Evolutionary conservation across 2,329 filamentous ascomycete species (phyloP), one percentile per base, ranked within the genome.

Genomic region (Cladosporium sp.): DNA sequence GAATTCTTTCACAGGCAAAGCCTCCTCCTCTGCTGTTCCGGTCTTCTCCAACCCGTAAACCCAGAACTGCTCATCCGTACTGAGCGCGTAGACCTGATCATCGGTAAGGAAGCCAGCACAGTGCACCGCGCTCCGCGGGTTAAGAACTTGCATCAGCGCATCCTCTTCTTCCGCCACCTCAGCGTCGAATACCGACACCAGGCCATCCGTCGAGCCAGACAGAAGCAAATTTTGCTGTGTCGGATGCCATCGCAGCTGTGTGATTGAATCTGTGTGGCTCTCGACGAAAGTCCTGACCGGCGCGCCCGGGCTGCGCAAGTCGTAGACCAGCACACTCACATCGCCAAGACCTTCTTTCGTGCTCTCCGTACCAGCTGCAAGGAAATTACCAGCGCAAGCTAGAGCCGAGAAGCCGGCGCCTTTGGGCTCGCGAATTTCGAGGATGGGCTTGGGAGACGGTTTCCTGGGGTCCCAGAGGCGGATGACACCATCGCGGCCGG

Each of bases 191-290:
- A 94, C 81, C 73, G 91, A 93, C 71, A 94, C 84, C 1, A 94
- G 84, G 7, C 91, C 91, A 77, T 95, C 91, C 16, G 91, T 94
- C 43, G 90, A 92, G 51, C 90, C 90, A 1, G 90, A 92, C 13
- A 94, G 82, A 6, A 94, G 84, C 18, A 91, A 80, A 53, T 85
- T 82, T 0, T 85, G 82, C 58, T 85, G 80, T 2, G 77, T 79
- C 7, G 73, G 72, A 64, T 87, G 74, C 58, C 72, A 72, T n/a
- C 77, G 71, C 65, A 85, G 79, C 70, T 85, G 83, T 2, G 87
- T 89, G 63, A 89, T 81, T 64, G 87, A 86, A 73, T 89, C 87
- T 63, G 79, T 83, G 66, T 84, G 82, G 3, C 79, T 81, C 65
- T 84, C 82, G 25, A 76, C 72, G 66, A 81, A 80, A 30, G 76